phyloP scores from a whole-genome alignment of 345 rosid genomes.

The Mercurialis annua region DNA sequence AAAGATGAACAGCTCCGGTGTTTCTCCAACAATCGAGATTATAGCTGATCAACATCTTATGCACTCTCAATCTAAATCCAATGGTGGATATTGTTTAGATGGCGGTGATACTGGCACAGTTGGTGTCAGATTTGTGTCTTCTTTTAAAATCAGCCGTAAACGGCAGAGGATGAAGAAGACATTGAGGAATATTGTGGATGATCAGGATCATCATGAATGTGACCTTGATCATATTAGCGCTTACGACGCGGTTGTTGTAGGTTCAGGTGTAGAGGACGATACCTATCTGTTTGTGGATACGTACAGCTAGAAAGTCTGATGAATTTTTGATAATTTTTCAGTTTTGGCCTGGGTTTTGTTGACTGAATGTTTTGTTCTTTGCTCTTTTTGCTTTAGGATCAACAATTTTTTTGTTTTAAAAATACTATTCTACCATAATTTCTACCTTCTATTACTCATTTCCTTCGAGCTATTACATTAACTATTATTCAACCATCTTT shows the following conservation, averaged over 20 bases:
- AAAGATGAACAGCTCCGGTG: too few species aligned
- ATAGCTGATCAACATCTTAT: neutral
- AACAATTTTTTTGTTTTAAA: neutral
- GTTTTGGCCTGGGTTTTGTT: neutral
- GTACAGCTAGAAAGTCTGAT: constrained; percentile 8
- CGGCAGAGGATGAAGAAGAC: constrained; percentile 8
- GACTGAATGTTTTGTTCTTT: neutral
- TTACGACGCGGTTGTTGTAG: neutral
- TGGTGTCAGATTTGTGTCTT: neutral
- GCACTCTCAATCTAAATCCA: neutral
- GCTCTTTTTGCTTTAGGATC: neutral
- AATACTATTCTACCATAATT: too few species aligned
- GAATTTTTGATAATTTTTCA: neutral
- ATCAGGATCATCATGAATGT: neutral
- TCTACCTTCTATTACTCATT: too few species aligned
- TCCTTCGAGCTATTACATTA: too few species aligned
- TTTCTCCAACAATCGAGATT: constrained; percentile 11
- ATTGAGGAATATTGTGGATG: neutral
- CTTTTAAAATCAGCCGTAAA: constrained; percentile 11
- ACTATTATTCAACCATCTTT: too few species aligned
- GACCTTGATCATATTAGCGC: neutral
- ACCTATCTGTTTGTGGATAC: constrained; percentile 12
- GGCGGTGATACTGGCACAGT: neutral
- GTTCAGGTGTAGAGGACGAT: neutral
- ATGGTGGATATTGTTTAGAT: neutral